phyloP scores from a whole-genome alignment of 2,329 filamentous ascomycete species.

The Fusarium devonianum region DNA sequence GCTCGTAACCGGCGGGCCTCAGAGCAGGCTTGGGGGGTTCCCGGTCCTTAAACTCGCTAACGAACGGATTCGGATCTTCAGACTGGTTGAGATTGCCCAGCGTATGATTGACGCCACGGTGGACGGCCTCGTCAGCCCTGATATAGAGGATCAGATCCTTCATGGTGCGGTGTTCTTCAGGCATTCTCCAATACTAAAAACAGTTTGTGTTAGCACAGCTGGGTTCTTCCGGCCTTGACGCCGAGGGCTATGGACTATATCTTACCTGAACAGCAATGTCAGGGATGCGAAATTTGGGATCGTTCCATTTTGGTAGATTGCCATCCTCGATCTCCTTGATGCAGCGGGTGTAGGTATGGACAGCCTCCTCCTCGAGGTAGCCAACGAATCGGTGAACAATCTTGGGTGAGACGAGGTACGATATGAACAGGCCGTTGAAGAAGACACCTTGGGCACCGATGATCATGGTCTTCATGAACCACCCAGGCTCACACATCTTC shows the following conservation, averaged over 20 bases:
- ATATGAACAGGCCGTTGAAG: slow-evolving; percentile 91
- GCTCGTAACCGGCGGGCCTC: slow-evolving; percentile 79
- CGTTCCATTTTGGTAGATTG: slow-evolving; percentile 81
- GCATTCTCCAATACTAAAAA: slow-evolving; percentile 86
- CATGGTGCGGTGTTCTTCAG: slow-evolving; percentile 82
- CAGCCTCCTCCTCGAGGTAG: slow-evolving; percentile 96
- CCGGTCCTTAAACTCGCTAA: slow-evolving; percentile 78
- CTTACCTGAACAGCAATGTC: slow-evolving; percentile 78
- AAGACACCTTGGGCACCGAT: slow-evolving; percentile 93
- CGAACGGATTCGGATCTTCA: slow-evolving; percentile 91
- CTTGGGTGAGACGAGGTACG: slow-evolving; percentile 84
- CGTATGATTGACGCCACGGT: slow-evolving; percentile 96
- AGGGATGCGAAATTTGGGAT: slow-evolving; percentile 74
- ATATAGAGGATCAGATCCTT: slow-evolving; percentile 87
- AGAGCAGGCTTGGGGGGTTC: slow-evolving; percentile 70
- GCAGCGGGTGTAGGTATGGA: slow-evolving; percentile 91
- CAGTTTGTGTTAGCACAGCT: slow-evolving; percentile 8
- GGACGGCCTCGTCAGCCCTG: slow-evolving; percentile 86
- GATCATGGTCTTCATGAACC: slow-evolving; percentile 92
- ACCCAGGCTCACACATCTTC: slow-evolving; percentile 77
- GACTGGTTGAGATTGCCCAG: slow-evolving; percentile 86
- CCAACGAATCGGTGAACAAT: slow-evolving; percentile 96
- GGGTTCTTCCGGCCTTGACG: no score
- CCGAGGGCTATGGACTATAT: no score
- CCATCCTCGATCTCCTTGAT: slow-evolving; percentile 87